Evolutionary conservation across 192 early-diverging fungal species (phyloP).

Genomic region (Rhizophagus sp.): DNA sequence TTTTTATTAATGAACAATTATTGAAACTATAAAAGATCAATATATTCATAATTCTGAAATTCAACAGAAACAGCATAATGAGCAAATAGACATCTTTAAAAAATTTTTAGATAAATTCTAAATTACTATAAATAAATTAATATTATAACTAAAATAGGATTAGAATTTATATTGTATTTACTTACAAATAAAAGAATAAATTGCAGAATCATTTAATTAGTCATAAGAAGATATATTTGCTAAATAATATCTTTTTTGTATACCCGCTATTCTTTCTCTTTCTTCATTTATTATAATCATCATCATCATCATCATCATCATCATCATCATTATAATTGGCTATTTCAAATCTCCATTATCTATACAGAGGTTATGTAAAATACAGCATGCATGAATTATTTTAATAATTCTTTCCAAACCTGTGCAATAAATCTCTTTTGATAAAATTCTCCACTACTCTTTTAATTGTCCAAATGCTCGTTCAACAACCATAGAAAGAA

Average conservation of each 20-base stretch:
- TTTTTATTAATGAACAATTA: neutral
- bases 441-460: neutral
- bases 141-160: too few relatives aligned
- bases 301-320: too few relatives aligned
- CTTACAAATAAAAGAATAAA: too few relatives aligned
- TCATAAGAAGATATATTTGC: neutral
- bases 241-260: neutral
- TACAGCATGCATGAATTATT: neutral
- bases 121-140: too few relatives aligned
- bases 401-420: neutral
- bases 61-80: neutral
- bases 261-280: neutral
- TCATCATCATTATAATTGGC: too few relatives aligned
- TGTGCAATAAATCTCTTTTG: neutral
- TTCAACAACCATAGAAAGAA: slow-evolving; percentile 2
- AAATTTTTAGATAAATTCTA: neutral
- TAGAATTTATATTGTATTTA: too few relatives aligned
- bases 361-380: slow-evolving; percentile 3
- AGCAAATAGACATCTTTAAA: neutral
- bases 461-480: neutral
- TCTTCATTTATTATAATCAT: neutral
- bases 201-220: too few relatives aligned
- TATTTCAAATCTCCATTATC: neutral
- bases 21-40: neutral
- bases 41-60: neutral